phyloP scores from a whole-genome alignment of 805 yeast genomes.

The Candida nanaspora region DNA sequence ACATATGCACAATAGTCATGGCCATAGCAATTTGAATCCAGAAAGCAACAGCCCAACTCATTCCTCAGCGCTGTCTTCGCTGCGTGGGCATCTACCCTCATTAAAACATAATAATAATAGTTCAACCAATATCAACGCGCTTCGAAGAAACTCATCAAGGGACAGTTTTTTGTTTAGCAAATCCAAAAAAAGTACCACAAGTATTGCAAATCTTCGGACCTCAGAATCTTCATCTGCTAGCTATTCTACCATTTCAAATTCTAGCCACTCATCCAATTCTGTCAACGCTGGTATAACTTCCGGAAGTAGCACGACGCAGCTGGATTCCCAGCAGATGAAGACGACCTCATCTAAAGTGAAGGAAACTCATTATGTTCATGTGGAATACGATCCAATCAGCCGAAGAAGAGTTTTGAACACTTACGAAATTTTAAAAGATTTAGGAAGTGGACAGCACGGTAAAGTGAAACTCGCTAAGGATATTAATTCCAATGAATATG shows the following conservation, averaged over 20 bases:
- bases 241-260: slow-evolving; percentile 2
- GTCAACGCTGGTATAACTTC: neutral
- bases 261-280: neutral
- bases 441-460: slow-evolving; percentile 98
- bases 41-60: slow-evolving; percentile 4
- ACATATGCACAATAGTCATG: neutral
- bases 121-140: no score
- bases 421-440: slow-evolving; percentile 78
- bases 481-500: slow-evolving; percentile 50
- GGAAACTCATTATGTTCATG: slow-evolving; percentile 71
- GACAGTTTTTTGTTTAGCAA: slow-evolving; percentile 5
- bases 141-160: slow-evolving; percentile 9
- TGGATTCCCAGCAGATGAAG: neutral
- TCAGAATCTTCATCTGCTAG: neutral
- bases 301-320: neutral
- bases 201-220: neutral
- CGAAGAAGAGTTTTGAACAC: slow-evolving; percentile 79
- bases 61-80: neutral
- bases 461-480: slow-evolving; percentile 89
- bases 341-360: slow-evolving; percentile 42
- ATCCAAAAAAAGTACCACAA: neutral
- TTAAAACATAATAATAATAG: slow-evolving; percentile 11
- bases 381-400: slow-evolving; percentile 85
- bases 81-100: slow-evolving; percentile 1
- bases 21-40: slow-evolving; percentile 4